Evolutionary conservation across 305 asterid genomes (phyloP).

Genomic region (Rubia peregrina): DNA sequence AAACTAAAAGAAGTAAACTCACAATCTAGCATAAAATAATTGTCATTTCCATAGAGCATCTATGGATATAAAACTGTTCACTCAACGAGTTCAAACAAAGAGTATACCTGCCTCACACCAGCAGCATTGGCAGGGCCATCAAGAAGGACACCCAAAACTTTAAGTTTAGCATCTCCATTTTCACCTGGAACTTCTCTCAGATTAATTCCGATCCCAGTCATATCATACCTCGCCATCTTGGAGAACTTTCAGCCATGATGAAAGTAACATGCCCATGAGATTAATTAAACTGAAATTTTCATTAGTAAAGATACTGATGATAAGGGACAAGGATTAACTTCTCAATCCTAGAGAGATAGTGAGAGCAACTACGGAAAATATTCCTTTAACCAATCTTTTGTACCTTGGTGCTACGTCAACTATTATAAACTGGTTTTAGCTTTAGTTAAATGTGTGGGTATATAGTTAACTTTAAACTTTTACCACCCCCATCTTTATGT

Average conservation of each 20-base stretch:
- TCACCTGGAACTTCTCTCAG: slow-evolving; percentile 84
- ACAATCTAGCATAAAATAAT: background rate
- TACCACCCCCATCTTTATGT: background rate
- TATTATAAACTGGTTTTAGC: background rate
- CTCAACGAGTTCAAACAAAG: slow-evolving; percentile 3
- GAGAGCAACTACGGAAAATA: background rate
- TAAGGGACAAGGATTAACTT: slow-evolving; percentile 15
- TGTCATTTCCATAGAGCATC: background rate
- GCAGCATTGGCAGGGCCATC: slow-evolving; percentile 91
- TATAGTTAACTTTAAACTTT: background rate
- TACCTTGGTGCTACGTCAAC: background rate
- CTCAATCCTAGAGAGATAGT: background rate
- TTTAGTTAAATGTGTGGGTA: background rate
- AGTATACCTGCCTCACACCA: slow-evolving; percentile 80
- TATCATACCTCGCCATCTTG: slow-evolving; percentile 96
- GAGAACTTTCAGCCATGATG: slow-evolving; percentile 73
- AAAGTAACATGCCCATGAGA: slow-evolving; percentile 62
- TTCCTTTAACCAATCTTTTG: background rate
- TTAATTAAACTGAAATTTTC: slow-evolving; percentile 44
- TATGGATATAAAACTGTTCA: background rate
- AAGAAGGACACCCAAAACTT: slow-evolving; percentile 87
- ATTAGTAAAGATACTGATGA: slow-evolving; percentile 35
- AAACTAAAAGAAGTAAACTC: background rate
- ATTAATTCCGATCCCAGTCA: slow-evolving; percentile 93
- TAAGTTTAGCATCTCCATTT: slow-evolving; percentile 57